A percentile compares a stretch with the other conserved stretches of the same genome.
Evolutionary conservation across 129 eudicot genomes (phyloP).

Genomic region (Escallonia herrerae): DNA sequence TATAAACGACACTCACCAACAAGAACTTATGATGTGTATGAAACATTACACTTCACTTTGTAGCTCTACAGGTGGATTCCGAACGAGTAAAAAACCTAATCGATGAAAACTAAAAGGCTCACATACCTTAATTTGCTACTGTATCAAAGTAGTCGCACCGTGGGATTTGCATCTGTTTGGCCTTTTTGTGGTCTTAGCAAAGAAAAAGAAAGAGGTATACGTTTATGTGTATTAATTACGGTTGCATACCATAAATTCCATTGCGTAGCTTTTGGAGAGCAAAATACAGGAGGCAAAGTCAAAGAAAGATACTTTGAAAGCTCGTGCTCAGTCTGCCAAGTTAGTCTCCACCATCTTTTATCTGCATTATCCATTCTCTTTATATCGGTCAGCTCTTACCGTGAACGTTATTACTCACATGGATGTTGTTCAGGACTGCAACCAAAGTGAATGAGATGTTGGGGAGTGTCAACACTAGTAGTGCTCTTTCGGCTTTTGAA

Average conservation of each 20-base stretch:
- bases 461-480: slow-evolving; percentile 36
- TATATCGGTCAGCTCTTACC: too few relatives aligned
- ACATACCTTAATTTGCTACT: too few relatives aligned
- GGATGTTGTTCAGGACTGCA: slow-evolving; percentile 20
- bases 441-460: slow-evolving; percentile 38
- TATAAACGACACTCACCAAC: too few relatives aligned
- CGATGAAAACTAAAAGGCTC: too few relatives aligned
- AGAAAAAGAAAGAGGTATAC: too few relatives aligned
- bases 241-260: slow-evolving; percentile 4
- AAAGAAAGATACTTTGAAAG: slow-evolving; percentile 16
- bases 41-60: too few relatives aligned
- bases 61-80: too few relatives aligned
- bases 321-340: background rate
- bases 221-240: background rate
- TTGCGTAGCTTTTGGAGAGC: slow-evolving; percentile 34
- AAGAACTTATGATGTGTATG: too few relatives aligned
- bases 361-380: background rate
- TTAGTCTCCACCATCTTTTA: background rate
- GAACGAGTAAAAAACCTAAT: too few relatives aligned
- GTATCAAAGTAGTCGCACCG: too few relatives aligned
- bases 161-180: too few relatives aligned
- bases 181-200: too few relatives aligned
- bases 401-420: background rate
- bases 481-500: slow-evolving; percentile 39
- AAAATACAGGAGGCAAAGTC: slow-evolving; percentile 39